phyloP scores from a whole-genome alignment of 192 early-diverging fungal genomes.

The Rhizophagus prolifer region DNA sequence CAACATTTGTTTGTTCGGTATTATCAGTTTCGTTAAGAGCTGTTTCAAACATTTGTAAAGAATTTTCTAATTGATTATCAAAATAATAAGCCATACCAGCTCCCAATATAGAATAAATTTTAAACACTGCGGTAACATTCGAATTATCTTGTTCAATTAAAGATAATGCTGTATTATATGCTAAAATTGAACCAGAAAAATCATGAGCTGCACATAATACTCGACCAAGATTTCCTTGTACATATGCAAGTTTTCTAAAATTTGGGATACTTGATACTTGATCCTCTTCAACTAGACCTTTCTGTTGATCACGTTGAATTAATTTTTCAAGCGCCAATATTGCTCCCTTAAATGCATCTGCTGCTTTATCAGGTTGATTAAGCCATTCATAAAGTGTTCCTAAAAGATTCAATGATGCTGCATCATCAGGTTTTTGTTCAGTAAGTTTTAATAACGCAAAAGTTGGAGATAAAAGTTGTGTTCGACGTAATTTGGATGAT shows the following conservation, averaged over 20 bases:
- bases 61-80: conserved; percentile 59
- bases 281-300: conserved; percentile 31
- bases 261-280: background rate
- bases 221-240: conserved; percentile 68
- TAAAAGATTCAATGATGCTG: conserved; percentile 63
- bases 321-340: conserved; percentile 39
- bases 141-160: conserved; percentile 28
- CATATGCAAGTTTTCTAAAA: conserved; percentile 41
- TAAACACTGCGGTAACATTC: conserved; percentile 20
- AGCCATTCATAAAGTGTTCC: conserved; percentile 78
- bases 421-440: conserved; percentile 58
- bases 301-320: background rate
- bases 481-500: conserved; percentile 18
- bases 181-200: conserved; percentile 57
- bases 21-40: conserved; percentile 59
- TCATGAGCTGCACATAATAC: conserved; percentile 61
- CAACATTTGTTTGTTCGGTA: conserved; percentile 25
- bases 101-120: conserved; percentile 55
- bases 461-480: conserved; percentile 48
- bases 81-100: conserved; percentile 80
- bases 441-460: conserved; percentile 67
- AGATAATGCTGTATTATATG: conserved; percentile 48
- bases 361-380: conserved; percentile 64
- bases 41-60: conserved; percentile 71
- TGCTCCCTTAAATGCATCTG: conserved; percentile 60